Conservation (phyloP, 1,284 basidiomycete species). For the Tetrapyrgos nigripes region DNA sequence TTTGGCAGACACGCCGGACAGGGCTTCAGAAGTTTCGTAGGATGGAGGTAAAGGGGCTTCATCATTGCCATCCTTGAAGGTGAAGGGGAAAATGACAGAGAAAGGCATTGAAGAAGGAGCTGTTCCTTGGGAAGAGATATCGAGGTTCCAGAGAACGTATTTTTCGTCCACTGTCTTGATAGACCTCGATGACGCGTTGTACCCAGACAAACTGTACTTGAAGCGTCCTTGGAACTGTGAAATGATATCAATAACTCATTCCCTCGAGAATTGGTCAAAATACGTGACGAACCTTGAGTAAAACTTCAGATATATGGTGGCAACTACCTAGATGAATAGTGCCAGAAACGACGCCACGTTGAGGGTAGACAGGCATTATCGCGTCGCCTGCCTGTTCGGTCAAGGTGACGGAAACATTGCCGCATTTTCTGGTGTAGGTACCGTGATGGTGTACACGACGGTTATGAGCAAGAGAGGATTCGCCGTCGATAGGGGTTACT, state of each 20-base stretch:
- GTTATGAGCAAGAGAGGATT: slow-evolving; percentile 2
- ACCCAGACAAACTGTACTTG: slow-evolving; percentile 2
- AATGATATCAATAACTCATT: background rate
- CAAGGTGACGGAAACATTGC: slow-evolving; percentile 7
- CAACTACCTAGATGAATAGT: slow-evolving; percentile 1
- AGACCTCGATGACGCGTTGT: background rate
- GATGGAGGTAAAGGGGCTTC: slow-evolving; percentile 12
- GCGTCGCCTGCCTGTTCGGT: slow-evolving; percentile 9
- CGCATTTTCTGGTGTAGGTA: slow-evolving; percentile 6
- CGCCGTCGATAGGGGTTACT: background rate
- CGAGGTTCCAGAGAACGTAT: slow-evolving; percentile 9
- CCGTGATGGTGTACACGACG: slow-evolving; percentile 4
- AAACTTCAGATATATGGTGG: slow-evolving; percentile 5
- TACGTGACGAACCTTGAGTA: slow-evolving; percentile 6
- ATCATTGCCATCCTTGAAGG: background rate
- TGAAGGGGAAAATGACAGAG: slow-evolving; percentile 6
- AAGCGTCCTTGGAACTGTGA: slow-evolving; percentile 12
- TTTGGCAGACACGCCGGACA: slow-evolving; percentile 4
- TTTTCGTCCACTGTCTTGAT: slow-evolving; percentile 7
- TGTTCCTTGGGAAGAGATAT: background rate
- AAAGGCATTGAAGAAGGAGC: slow-evolving; percentile 8
- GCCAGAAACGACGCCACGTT: slow-evolving; percentile 9
- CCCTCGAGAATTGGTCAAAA: background rate
- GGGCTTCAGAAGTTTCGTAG: slow-evolving; percentile 1
- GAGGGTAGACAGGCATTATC: slow-evolving; percentile 4